Percentiles rank a stretch among this genome's conserved stretches.
Conservation (phyloP, 2,329 filamentous ascomycete species). For the Diplodia scrobiculata region DNA sequence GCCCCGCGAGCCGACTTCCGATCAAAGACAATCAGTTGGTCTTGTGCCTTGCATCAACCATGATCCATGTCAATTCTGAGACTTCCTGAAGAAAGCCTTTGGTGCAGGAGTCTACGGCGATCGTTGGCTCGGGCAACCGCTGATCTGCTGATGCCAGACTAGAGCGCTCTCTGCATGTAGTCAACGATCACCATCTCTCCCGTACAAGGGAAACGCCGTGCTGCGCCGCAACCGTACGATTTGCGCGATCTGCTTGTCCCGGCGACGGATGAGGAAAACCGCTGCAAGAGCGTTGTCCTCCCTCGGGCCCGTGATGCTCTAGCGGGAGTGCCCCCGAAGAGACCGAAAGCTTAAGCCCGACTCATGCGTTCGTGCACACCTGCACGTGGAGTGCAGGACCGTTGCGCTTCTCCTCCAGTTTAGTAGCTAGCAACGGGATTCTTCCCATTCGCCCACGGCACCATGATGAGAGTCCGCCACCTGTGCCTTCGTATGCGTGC, state of each 20-base stretch:
- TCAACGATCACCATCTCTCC: background rate
- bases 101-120: background rate
- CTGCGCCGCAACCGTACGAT: slow-evolving; percentile 16
- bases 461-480: background rate
- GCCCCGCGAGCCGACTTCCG: slow-evolving; percentile 15
- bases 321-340: background rate
- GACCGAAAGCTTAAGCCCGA: slow-evolving; percentile 1
- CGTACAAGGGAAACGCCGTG: slow-evolving; percentile 8
- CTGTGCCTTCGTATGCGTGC: background rate
- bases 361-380: background rate
- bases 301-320: slow-evolving; percentile 1
- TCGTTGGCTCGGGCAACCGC: background rate
- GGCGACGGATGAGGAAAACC: background rate
- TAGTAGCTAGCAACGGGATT: background rate
- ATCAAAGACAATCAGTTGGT: background rate
- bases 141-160: background rate
- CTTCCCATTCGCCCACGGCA: background rate
- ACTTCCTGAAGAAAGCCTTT: background rate
- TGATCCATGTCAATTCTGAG: background rate
- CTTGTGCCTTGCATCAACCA: background rate
- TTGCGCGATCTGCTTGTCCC: background rate
- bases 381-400: background rate
- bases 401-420: background rate
- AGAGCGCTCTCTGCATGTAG: background rate
- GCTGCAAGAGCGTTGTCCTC: background rate